Conservation (phyloP, 805 yeast genomes). For the Hanseniaspora guilliermondii region DNA sequence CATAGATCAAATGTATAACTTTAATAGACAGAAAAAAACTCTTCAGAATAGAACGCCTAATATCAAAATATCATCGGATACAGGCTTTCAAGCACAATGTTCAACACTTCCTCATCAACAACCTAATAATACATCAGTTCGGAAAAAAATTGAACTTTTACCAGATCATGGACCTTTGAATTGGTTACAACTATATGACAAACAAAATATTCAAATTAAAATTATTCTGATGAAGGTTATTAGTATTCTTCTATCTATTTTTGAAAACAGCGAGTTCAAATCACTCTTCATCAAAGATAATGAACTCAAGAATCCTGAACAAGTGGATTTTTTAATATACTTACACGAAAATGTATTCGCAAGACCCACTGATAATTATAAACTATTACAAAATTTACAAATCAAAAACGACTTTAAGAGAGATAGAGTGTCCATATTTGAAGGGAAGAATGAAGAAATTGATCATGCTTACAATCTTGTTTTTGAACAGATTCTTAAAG, state of each 20-base stretch:
- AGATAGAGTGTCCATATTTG: constrained; percentile 8
- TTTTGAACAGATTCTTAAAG: constrained; percentile 14
- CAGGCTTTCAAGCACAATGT: constrained; percentile 12
- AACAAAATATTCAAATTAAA: constrained; percentile 15
- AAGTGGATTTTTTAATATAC: not conserved
- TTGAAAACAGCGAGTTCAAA: not conserved
- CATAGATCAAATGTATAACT: not conserved
- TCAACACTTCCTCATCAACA: constrained; percentile 13
- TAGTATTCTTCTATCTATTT: constrained; percentile 3
- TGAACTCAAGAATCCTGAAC: not conserved
- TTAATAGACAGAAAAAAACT: not conserved
- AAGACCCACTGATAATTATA: not conserved
- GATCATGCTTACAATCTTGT: constrained; percentile 19
- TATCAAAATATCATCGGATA: not conserved
- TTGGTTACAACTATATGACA: constrained; percentile 22
- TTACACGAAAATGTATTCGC: not conserved
- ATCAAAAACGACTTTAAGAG: not conserved
- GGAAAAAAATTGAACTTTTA: constrained; percentile 26
- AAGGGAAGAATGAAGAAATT: constrained; percentile 14
- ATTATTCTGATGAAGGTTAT: constrained; percentile 17
- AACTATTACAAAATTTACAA: not conserved
- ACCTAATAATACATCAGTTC: not conserved
- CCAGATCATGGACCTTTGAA: constrained; percentile 28
- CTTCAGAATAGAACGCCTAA: not conserved
- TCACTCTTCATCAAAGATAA: not conserved